Evolutionary conservation across 1,139 yeast genomes (phyloP).

Genomic region (Wickerhamomyces sp.): DNA sequence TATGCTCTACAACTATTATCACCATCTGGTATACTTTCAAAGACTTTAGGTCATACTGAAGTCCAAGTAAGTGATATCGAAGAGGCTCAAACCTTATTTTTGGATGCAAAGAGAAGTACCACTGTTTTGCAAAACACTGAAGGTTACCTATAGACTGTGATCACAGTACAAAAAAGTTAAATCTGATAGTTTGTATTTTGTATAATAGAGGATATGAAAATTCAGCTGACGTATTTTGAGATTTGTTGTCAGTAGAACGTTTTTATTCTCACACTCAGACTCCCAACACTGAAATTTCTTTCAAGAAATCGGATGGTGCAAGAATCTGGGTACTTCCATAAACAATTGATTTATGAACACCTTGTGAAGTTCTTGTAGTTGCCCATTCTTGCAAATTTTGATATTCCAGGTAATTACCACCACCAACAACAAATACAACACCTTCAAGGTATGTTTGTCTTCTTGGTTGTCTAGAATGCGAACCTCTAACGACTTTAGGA

Average conservation of each 20-base stretch:
- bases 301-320: slow-evolving; percentile 71
- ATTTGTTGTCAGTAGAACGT: background rate
- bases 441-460: slow-evolving; percentile 79
- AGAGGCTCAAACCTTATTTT: slow-evolving; percentile 79
- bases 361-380: slow-evolving; percentile 31
- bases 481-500: slow-evolving; percentile 81
- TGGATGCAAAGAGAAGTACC: slow-evolving; percentile 87
- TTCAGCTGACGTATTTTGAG: background rate
- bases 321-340: slow-evolving; percentile 86
- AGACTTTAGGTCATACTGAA: slow-evolving; percentile 66
- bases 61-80: slow-evolving; percentile 70
- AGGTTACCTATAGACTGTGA: slow-evolving; percentile 16
- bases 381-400: slow-evolving; percentile 94
- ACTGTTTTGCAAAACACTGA: slow-evolving; percentile 51
- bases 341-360: slow-evolving; percentile 44
- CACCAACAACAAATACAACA: slow-evolving; percentile 90
- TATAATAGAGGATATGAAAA: background rate
- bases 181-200: background rate
- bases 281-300: slow-evolving; percentile 51
- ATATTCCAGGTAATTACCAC: slow-evolving; percentile 92
- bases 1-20: slow-evolving; percentile 88
- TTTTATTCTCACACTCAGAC: background rate
- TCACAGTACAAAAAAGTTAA: background rate
- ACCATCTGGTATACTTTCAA: slow-evolving; percentile 83
- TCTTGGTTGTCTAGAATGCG: slow-evolving; percentile 84